A percentile compares a stretch with the other conserved stretches of the same genome.
phyloP scores from a whole-genome alignment of 768 basidiomycete species.

The Russula olivacea region DNA sequence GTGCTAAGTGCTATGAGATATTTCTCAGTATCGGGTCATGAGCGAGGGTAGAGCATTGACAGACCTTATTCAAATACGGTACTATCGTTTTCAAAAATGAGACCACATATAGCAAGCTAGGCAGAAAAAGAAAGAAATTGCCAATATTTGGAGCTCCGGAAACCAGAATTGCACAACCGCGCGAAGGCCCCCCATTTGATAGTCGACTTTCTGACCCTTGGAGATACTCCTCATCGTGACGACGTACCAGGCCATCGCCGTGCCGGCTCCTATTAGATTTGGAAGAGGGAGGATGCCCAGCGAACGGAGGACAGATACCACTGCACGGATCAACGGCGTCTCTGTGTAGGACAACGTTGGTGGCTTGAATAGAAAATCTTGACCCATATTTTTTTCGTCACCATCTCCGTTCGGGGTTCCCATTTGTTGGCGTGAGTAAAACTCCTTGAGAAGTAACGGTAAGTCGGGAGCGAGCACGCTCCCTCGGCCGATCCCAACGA shows the following conservation, averaged over 20 bases:
- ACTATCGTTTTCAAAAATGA: neutral
- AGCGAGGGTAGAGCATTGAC: neutral
- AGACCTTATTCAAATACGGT: neutral
- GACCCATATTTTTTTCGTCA: constrained; percentile 21
- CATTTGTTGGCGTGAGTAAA: neutral
- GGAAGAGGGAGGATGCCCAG: constrained; percentile 33
- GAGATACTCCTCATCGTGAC: constrained; percentile 53
- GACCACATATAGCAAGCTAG: constrained; percentile 2
- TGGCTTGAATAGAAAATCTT: neutral
- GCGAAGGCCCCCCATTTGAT: constrained; percentile 26
- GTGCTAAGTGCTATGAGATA: neutral
- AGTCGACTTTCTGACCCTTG: constrained; percentile 22
- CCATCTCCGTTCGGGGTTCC: neutral
- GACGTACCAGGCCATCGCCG: constrained; percentile 60
- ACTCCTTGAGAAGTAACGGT: constrained; percentile 36
- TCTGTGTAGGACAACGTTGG: constrained; percentile 15
- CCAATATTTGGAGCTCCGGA: constrained; percentile 3
- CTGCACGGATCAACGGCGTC: neutral
- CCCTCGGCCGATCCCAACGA: constrained; percentile 70
- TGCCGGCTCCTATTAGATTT: constrained; percentile 59
- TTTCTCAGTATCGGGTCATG: neutral
- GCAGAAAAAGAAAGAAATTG: constrained; percentile 1
- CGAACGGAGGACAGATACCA: constrained; percentile 20
- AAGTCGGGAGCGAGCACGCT: constrained; percentile 59
- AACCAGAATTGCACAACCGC: constrained; percentile 28